Conservation (phyloP, 371 early-diverging fungal species). For the Mucor irregularis region DNA sequence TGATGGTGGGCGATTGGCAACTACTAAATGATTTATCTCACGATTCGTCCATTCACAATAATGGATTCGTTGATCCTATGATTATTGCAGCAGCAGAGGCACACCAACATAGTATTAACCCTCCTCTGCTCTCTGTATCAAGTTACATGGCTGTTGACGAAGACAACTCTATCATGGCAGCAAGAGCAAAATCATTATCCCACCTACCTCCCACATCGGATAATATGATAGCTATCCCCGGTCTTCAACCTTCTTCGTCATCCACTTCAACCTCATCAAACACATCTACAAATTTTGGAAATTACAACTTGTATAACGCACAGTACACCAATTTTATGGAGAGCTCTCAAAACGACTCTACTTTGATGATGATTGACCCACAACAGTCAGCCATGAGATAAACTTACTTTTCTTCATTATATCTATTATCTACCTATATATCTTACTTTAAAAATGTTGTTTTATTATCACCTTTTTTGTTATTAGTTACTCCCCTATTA, state of each 20-base stretch:
- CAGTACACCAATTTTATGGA: slow-evolving; percentile 17
- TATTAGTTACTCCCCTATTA: neutral
- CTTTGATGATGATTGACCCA: slow-evolving; percentile 21
- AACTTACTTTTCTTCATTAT: neutral
- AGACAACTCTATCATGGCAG: slow-evolving; percentile 11
- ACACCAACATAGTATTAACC: slow-evolving; percentile 9
- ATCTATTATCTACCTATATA: neutral
- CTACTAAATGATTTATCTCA: slow-evolving; percentile 14
- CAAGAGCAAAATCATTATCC: slow-evolving; percentile 15
- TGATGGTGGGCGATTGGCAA: slow-evolving; percentile 13
- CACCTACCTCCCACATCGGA: slow-evolving; percentile 1
- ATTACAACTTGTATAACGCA: neutral
- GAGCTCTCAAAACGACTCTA: neutral
- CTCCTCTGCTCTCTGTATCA: slow-evolving; percentile 6
- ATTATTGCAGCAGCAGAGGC: slow-evolving; percentile 28
- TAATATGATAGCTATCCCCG: slow-evolving; percentile 10
- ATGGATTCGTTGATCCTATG: slow-evolving; percentile 31
- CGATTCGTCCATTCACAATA: neutral
- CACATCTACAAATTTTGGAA: slow-evolving; percentile 6
- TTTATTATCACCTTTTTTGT: neutral
- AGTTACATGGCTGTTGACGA: slow-evolving; percentile 7
- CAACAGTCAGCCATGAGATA: slow-evolving; percentile 4
- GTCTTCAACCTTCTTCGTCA: slow-evolving; percentile 23
- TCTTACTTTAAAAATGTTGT: neutral
- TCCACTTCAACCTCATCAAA: slow-evolving; percentile 18